Evolutionary conservation across 2,329 filamentous ascomycete genomes (phyloP).

Genomic region (Pyrenochaeta sp.): DNA sequence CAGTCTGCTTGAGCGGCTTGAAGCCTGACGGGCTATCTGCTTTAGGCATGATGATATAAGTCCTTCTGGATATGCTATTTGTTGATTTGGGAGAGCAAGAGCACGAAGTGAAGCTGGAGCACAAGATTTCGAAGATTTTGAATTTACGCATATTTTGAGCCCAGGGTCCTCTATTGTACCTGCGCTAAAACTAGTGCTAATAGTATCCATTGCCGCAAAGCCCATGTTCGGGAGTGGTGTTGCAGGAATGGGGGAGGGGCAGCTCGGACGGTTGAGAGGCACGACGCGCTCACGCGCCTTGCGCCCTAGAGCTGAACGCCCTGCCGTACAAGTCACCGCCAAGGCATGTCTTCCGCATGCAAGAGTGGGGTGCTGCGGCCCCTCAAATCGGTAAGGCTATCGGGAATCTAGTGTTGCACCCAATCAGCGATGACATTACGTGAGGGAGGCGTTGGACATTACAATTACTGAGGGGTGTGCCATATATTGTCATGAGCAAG

Average conservation of each 20-base stretch:
- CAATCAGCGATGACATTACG: constrained; percentile 38
- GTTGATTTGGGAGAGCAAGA: background rate
- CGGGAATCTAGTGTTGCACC: constrained; percentile 9
- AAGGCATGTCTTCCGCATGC: background rate
- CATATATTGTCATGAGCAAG: constrained; percentile 6
- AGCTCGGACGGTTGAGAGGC: constrained; percentile 7
- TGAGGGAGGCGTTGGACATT: constrained; percentile 16
- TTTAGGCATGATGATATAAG: constrained; percentile 39
- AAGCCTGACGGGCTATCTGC: constrained; percentile 40
- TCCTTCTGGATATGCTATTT: constrained; percentile 3
- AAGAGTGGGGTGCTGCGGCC: constrained; percentile 32
- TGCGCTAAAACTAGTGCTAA: constrained; percentile 26
- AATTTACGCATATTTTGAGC: constrained; percentile 15
- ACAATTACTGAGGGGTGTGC: constrained; percentile 26
- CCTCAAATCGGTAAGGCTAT: constrained; percentile 8
- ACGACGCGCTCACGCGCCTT: constrained; percentile 5
- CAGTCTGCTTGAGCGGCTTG: constrained; percentile 42
- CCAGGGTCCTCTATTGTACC: constrained; percentile 38
- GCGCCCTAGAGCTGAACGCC: background rate
- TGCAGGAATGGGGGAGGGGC: constrained; percentile 40
- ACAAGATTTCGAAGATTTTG: constrained; percentile 5
- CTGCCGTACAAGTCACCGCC: background rate
- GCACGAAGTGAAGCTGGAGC: constrained; percentile 1
- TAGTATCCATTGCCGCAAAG: constrained; percentile 16
- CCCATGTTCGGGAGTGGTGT: constrained; percentile 36